A percentile compares a stretch with the other conserved stretches of the same genome.
phyloP scores from a whole-genome alignment of 139 green algal species.

The Chlorella sorokiniana region DNA sequence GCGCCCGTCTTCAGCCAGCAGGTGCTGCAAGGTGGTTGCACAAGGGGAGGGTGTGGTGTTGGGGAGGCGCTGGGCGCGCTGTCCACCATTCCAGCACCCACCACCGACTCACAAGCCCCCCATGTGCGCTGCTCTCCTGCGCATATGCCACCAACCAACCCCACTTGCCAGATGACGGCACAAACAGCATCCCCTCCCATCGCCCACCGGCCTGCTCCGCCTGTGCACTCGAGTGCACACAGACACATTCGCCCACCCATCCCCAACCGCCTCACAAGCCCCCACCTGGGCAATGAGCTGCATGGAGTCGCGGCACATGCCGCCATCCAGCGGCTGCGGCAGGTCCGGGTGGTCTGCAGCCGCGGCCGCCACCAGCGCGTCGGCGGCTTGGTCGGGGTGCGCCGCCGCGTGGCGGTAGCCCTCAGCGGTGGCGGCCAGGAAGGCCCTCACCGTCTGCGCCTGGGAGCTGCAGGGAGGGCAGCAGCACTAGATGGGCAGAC shows the following conservation, averaged over 20 bases:
- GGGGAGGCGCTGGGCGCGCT: no score
- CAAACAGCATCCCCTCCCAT: no score
- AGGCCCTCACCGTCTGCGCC: conserved; percentile 40
- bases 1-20: conserved; percentile 33
- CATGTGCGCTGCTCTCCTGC: no score
- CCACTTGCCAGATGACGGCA: no score
- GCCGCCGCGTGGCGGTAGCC: conserved; percentile 67
- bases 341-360: conserved; percentile 38
- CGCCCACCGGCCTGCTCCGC: no score
- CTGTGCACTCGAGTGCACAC: no score
- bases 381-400: conserved; percentile 60
- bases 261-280: conserved; percentile 4
- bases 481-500: not conserved
- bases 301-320: conserved; percentile 42
- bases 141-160: no score
- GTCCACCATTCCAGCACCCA: no score
- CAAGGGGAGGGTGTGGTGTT: not conserved
- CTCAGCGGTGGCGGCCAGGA: conserved; percentile 66
- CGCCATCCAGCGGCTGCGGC: conserved; percentile 47
- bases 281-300: conserved; percentile 6
- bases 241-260: no score
- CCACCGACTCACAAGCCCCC: no score
- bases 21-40: conserved; percentile 26
- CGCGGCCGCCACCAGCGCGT: conserved; percentile 37
- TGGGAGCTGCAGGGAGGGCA: conserved; percentile 38